These are phyloP conservation scores for Diaporthe longicolla DNA, from an alignment of 2,329 filamentous ascomycete genomes.

Conservation along the genomic window DNA sequence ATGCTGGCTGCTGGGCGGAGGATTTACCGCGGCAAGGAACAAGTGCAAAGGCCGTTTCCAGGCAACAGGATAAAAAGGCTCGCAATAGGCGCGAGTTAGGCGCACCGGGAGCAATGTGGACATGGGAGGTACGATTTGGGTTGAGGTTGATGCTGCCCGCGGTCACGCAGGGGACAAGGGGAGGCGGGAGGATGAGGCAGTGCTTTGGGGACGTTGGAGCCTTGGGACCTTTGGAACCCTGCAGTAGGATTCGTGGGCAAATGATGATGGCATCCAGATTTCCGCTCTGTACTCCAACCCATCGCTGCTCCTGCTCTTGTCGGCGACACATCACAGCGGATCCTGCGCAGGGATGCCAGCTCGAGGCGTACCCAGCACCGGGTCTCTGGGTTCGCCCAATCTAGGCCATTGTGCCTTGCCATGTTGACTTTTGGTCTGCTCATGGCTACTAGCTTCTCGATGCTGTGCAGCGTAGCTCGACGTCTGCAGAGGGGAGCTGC, in stretches of 20 bases:
- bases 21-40: constrained; percentile 27
- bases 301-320: constrained; percentile 5
- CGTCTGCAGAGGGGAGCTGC: too few relatives aligned
- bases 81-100: constrained; percentile 26
- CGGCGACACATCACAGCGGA: neutral
- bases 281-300: too few relatives aligned
- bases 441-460: too few relatives aligned
- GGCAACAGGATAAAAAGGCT: constrained; percentile 30
- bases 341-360: constrained; percentile 17
- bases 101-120: neutral
- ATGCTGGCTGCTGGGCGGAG: neutral
- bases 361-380: neutral
- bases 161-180: neutral
- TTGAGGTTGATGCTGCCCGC: neutral
- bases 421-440: too few relatives aligned
- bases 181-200: constrained; percentile 37
- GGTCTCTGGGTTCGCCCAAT: neutral
- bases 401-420: neutral
- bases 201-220: neutral
- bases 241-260: constrained; percentile 16
- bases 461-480: too few relatives aligned
- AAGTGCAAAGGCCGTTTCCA: neutral
- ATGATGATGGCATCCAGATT: constrained; percentile 27
- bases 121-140: neutral
- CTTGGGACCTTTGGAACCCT: constrained; percentile 5